These are phyloP conservation scores for Tetracentron sinense DNA, from an alignment of 164 flowering plant species.

Conservation along the genomic window DNA sequence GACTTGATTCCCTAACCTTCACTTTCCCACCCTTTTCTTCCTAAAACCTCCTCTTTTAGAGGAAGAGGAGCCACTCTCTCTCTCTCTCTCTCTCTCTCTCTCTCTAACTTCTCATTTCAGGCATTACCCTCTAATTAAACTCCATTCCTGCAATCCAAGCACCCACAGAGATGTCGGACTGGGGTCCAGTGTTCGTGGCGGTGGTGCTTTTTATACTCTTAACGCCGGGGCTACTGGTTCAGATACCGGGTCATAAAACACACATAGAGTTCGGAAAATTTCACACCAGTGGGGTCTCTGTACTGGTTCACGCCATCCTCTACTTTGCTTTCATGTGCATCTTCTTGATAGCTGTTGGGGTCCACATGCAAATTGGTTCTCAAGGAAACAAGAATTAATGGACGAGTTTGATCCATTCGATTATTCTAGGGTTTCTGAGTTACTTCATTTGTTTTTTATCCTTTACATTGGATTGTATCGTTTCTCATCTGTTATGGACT, in stretches of 20 bases:
- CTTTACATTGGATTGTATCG: no score
- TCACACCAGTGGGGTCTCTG: constrained; percentile 57
- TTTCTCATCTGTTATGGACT: no score
- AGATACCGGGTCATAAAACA: constrained; percentile 45
- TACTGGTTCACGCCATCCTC: constrained; percentile 51
- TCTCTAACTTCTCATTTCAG: no score
- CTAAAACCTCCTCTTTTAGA: background rate
- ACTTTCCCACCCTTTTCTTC: background rate
- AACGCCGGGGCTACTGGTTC: constrained; percentile 57
- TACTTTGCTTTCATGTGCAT: constrained; percentile 59
- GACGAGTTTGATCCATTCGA: no score
- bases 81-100: no score
- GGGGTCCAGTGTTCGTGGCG: constrained; percentile 67
- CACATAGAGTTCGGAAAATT: constrained; percentile 53
- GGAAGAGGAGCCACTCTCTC: no score
- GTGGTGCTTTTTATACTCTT: constrained; percentile 60
- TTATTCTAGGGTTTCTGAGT: no score
- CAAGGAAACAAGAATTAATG: no score
- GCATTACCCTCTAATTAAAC: no score
- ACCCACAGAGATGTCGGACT: constrained; percentile 76
- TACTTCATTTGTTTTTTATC: no score
- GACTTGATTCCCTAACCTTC: no score
- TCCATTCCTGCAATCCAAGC: no score
- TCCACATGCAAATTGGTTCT: constrained; percentile 49
- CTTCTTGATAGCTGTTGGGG: constrained; percentile 51